Evolutionary conservation across 2,329 filamentous ascomycete species (phyloP), one percentile per base, ranked within the genome.

Genomic region (Phoma sp.): DNA sequence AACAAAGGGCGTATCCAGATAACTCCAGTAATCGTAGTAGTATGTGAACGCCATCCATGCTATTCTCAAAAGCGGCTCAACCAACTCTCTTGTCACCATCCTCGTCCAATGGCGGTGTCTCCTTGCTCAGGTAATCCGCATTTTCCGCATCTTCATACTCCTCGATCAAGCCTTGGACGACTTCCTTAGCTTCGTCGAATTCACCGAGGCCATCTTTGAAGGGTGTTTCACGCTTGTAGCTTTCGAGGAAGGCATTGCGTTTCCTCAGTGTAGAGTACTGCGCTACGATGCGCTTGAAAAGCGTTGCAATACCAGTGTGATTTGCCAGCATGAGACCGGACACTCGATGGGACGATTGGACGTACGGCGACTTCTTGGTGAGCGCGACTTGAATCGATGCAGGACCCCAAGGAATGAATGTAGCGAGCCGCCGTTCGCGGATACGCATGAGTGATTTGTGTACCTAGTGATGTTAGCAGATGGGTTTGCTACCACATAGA

Each of bases 371-470:
- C 71, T 96, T 92, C 80, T 96, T 96, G 2, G 95, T 97, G 58
- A 99, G 78, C 3, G 95, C 96, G 11, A 99, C 95, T 76, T 99
- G 95, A 61, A 99, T 99, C 71, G 92, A 96, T 23, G 95, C 95
- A 1, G 95, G 95, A 0, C 95, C 95, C 95, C 95, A 99, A 9
- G 96, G 95, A 60, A 99, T 99, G 72, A 99, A 99, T 0, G 92
- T 96, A 9, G 95, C 96, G 47, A 99, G 84, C 55, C 92, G 87
- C 42, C 95, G 89, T 80, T 99, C 95, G 42, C 95, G 89, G 71
- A 99, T 99, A 61, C 95, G 91, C 53, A 99, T 86, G 53, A 99
- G 81, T 61, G 93, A 98, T 84, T 99, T 99, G 81, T 99, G 95
- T 51, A 99, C 86, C 81, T 83, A 53, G 5, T 3, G 12, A 21